phyloP scores from a whole-genome alignment of 2,329 filamentous ascomycete genomes.

The Rutstroemia sydowiana region DNA sequence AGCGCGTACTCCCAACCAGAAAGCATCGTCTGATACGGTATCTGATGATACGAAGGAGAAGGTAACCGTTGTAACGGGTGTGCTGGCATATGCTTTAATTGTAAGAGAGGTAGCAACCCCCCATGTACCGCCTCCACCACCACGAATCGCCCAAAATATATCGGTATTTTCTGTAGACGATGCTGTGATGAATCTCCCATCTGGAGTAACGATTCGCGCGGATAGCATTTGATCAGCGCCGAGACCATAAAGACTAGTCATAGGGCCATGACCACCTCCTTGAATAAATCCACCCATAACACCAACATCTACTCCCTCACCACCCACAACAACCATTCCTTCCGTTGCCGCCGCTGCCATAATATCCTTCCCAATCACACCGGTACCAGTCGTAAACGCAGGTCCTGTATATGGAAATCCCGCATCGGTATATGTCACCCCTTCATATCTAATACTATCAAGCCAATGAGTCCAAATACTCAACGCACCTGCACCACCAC shows the following conservation, averaged over 20 bases:
- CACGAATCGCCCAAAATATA: slow-evolving; percentile 23
- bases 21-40: slow-evolving; percentile 36
- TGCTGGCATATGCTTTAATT: slow-evolving; percentile 40
- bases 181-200: slow-evolving; percentile 19
- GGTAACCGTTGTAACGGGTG: slow-evolving; percentile 31
- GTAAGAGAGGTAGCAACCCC: slow-evolving; percentile 54
- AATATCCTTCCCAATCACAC: slow-evolving; percentile 39
- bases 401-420: slow-evolving; percentile 31
- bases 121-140: slow-evolving; percentile 38
- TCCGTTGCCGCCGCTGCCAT: slow-evolving; percentile 33
- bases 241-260: slow-evolving; percentile 47
- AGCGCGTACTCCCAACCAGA: slow-evolving; percentile 45
- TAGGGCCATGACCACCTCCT: slow-evolving; percentile 52
- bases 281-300: slow-evolving; percentile 44
- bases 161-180: slow-evolving; percentile 16
- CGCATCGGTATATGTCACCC: slow-evolving; percentile 30
- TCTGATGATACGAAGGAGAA: slow-evolving; percentile 42
- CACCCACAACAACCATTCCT: slow-evolving; percentile 40
- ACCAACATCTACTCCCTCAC: slow-evolving; percentile 31
- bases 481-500: slow-evolving; percentile 38
- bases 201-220: slow-evolving; percentile 20
- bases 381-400: slow-evolving; percentile 33
- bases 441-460: slow-evolving; percentile 31
- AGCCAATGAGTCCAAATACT: slow-evolving; percentile 44
- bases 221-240: slow-evolving; percentile 45